These are phyloP conservation scores for Xerocomus brunneocitrinus DNA, from an alignment of 768 basidiomycete genomes.

Conservation along the genomic window DNA sequence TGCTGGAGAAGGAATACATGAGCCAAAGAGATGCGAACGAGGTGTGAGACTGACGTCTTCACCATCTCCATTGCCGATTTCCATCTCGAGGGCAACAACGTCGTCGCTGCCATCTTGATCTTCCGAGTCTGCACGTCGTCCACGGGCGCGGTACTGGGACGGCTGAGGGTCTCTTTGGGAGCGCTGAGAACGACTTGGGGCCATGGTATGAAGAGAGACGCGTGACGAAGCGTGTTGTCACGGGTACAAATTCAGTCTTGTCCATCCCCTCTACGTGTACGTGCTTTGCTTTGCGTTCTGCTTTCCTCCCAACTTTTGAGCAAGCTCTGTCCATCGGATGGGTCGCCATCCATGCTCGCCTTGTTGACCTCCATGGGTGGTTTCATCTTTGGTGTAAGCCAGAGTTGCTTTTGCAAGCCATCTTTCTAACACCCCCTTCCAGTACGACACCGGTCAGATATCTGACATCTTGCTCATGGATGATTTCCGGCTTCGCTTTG, in stretches of 20 bases:
- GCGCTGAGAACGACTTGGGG: constrained; percentile 30
- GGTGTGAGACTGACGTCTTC: constrained; percentile 15
- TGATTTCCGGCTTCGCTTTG: constrained; percentile 65
- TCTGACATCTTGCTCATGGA: constrained; percentile 71
- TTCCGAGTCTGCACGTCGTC: constrained; percentile 22
- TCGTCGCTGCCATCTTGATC: constrained; percentile 36
- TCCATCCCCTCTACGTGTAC: constrained; percentile 15
- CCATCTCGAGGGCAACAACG: constrained; percentile 22
- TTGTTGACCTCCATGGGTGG: constrained; percentile 70
- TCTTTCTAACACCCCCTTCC: constrained; percentile 2
- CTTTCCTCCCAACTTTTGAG: not conserved
- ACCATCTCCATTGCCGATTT: constrained; percentile 15
- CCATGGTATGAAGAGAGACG: constrained; percentile 14
- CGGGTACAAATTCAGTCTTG: too few species aligned
- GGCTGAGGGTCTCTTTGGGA: constrained; percentile 37
- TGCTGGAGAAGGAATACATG: constrained; percentile 41
- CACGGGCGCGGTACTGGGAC: constrained; percentile 24
- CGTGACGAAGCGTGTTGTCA: not conserved
- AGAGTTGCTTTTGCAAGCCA: not conserved
- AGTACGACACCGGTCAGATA: constrained; percentile 76
- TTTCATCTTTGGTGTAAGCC: constrained; percentile 50
- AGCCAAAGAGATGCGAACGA: not conserved
- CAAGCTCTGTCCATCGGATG: constrained; percentile 59
- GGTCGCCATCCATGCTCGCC: constrained; percentile 59
- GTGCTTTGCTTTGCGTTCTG: not conserved